Base-by-base conservation (phyloP, 305 asterid genomes). In the Petunia hybrid region DNA sequence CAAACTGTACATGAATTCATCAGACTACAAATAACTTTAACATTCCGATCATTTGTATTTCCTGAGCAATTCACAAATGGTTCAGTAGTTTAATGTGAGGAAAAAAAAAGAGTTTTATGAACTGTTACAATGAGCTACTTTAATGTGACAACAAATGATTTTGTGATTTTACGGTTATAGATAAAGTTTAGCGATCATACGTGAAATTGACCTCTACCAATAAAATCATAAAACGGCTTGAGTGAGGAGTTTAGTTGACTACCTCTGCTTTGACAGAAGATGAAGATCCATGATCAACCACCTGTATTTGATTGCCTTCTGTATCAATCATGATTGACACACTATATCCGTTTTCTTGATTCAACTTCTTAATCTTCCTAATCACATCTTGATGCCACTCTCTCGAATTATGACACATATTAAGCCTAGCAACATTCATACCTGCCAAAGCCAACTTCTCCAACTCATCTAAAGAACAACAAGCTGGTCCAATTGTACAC, bases 241-340 rank as follows among this genome's bases (percentile, higher is more conserved):
- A 8, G 1, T 5, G 3, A 1, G 4, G 80, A 51, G 48, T 55
- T 65, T 57, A 16, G 36, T 40, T n/a, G 56, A 56, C 78, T 79
- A 93, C 98, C 97, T 92, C 97, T 81, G 93, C 98, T 86, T 94
- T 94, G 84, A 92, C 91, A 83, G 97, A 89, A 82, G 95, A 89
- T 80, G 97, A 90, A 79, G 90, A 88, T 41, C 97, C 97, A 83
- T 90, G 97, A 80, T 94, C 98, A 87, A 91, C 96, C 5, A 94
- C 91, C 57, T 91, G 89, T 65, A 90, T 90, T 85, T 91, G 97
- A 75, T 91, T 87, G 38, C 98, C 98, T 82, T 94, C 95, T 3
- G 97, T 91, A 71, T 94, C 98, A 65, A 94, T 91, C 98, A 94
- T 94, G 70, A 94, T 74, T 35, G 98, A 89, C 7, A 94, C 97